Evolutionary conservation across 768 basidiomycete species (phyloP).

Genomic region (Russula abietina): DNA sequence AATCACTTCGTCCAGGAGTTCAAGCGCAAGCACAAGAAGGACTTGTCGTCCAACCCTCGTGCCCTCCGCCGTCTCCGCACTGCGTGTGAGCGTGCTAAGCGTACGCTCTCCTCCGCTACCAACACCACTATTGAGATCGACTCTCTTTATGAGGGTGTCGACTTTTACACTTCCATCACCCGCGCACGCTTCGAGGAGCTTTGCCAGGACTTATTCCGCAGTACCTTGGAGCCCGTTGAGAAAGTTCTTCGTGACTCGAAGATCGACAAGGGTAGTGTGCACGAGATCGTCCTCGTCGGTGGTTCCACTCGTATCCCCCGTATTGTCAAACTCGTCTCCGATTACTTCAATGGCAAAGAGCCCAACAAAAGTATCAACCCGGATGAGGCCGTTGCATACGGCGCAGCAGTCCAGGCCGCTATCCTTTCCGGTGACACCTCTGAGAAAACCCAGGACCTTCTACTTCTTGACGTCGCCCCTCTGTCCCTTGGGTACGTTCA

Average conservation of each 20-base stretch:
- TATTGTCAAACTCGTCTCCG: constrained; percentile 94
- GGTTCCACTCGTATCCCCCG: constrained; percentile 98
- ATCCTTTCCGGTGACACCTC: constrained; percentile 97
- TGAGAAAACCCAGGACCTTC: constrained; percentile 94
- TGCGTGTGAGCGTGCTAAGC: constrained; percentile 98
- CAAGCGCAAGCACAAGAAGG: constrained; percentile 97
- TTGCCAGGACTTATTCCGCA: constrained; percentile 91
- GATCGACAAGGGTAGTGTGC: constrained; percentile 92
- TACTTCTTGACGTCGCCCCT: constrained; percentile 91
- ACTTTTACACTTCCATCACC: constrained; percentile 97
- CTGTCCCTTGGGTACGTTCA: constrained; percentile 54
- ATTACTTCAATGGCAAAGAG: constrained; percentile 98
- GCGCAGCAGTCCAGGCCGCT: constrained; percentile 97
- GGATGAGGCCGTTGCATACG: constrained; percentile 97
- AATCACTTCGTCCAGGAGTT: constrained; percentile 96
- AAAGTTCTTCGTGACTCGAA: constrained; percentile 97
- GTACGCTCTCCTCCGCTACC: constrained; percentile 92
- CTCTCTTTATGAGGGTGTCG: constrained; percentile 94
- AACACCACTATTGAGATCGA: constrained; percentile 98
- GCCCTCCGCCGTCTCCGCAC: constrained; percentile 96
- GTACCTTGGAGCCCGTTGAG: constrained; percentile 92
- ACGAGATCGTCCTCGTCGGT: constrained; percentile 97
- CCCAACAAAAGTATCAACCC: constrained; percentile 99
- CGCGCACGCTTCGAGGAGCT: constrained; percentile 97
- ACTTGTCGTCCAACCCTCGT: constrained; percentile 87